Evolutionary conservation across 2,329 filamentous ascomycete genomes (phyloP), one percentile per base, ranked within the genome.

Genomic region (Cladobotryum protrusum): DNA sequence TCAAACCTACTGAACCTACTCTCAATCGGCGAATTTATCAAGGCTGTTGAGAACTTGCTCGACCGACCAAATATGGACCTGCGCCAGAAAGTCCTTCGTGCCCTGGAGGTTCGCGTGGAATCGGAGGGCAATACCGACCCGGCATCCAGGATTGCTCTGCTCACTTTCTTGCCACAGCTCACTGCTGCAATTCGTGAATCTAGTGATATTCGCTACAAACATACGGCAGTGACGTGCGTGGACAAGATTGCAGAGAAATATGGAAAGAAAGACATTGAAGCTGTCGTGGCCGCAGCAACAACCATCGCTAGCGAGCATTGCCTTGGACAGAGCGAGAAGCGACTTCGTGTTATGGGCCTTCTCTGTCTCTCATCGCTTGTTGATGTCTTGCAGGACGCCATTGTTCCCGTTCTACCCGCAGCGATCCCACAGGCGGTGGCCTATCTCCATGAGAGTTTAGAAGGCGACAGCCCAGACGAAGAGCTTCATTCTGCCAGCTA

Each of bases 241-340:
- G 91, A 96, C 69, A 88, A 89, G 67, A 95, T 99, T 55, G 82
- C 88, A 2, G 91, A 96, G 69, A 92, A 92, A 66, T 97, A 96
- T 65, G 95, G 93, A 57, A 95, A 93, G 74, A 95, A 91, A 66
- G 88, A 96, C 61, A 76, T 86, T 1, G 82, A 86, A 57, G 84
- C 83, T 41, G 86, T 96, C 41, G 77, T 86, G 20, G 79, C 80
- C 4, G 86, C 90, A 5, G 89, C 90, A 4, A 75, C 83, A 52
- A 86, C 85, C 1, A 86, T 99, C 59, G 83, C 87, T 35, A 83
- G 90, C 39, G 73, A 82, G 48, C 75, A 86, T 56, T 92, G 89
- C 55, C 78, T 97, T 44, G 87, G 86, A 35, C 85, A 87, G 63
- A 68, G 77, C 12, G 87, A 95, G 60, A 74, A 79, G 56, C 81